A percentile compares a stretch with the other conserved stretches of the same genome.
Conservation (phyloP, 2,329 filamentous ascomycete species). For the Colletotrichum musicola region DNA sequence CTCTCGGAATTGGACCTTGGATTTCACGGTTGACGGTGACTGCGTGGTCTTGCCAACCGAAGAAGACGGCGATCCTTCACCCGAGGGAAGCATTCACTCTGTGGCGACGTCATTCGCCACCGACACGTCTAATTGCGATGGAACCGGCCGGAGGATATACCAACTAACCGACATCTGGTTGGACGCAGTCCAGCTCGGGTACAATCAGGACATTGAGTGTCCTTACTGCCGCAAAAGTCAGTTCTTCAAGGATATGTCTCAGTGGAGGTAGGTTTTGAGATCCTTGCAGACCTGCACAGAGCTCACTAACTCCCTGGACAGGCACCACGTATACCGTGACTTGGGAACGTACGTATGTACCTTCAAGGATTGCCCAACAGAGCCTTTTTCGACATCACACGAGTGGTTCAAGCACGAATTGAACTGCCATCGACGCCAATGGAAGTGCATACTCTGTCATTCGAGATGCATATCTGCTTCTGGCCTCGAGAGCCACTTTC, state of each 20-base stretch:
- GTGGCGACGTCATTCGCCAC: too few relatives aligned
- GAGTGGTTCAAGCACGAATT: slow-evolving; percentile 27
- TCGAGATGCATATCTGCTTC: not conserved
- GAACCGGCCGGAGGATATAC: too few relatives aligned
- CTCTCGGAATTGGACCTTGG: too few relatives aligned
- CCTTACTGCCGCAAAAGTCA: slow-evolving; percentile 28
- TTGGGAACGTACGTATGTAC: slow-evolving; percentile 19
- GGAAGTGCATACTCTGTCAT: slow-evolving; percentile 5
- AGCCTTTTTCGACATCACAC: slow-evolving; percentile 4
- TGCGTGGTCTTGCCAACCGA: too few relatives aligned
- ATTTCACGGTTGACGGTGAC: too few relatives aligned
- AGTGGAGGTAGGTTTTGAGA: slow-evolving; percentile 12
- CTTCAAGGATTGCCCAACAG: slow-evolving; percentile 2
- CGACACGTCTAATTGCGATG: too few relatives aligned
- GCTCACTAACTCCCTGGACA: not conserved
- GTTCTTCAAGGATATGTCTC: not conserved
- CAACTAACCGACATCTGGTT: too few relatives aligned
- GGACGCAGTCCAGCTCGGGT: slow-evolving; percentile 2
- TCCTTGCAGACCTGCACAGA: not conserved
- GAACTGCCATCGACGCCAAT: slow-evolving; percentile 6
- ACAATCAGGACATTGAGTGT: slow-evolving; percentile 17
- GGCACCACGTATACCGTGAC: slow-evolving; percentile 21
- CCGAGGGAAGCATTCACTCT: too few relatives aligned
- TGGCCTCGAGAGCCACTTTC: slow-evolving; percentile 4
- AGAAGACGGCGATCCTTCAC: too few relatives aligned